A percentile compares a stretch with the other conserved stretches of the same genome.
Conservation (phyloP, 129 eudicot species). For the Chrysanthemum lavandulifolium region DNA sequence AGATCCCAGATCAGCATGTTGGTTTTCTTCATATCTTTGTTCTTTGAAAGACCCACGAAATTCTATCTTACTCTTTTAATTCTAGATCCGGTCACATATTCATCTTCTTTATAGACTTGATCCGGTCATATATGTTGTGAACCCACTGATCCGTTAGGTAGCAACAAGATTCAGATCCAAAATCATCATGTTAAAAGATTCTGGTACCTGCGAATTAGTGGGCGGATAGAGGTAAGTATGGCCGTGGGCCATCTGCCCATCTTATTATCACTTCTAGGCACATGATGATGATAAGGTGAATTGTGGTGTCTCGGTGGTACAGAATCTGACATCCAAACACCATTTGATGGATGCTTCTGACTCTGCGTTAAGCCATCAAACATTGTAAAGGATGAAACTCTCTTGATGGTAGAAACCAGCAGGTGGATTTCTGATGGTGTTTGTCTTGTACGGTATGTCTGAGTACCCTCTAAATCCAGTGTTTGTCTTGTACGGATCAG, state of each 20-base stretch:
- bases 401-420: too few relatives aligned
- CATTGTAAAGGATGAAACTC: conserved; percentile 1
- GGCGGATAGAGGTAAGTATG: conserved; percentile 22
- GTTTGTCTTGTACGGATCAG: conserved; percentile 35
- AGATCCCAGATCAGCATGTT: too few relatives aligned
- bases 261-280: conserved; percentile 13
- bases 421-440: conserved; percentile 24
- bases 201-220: conserved; percentile 20
- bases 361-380: conserved; percentile 27
- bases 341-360: conserved; percentile 33
- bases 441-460: conserved; percentile 38
- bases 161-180: conserved; percentile 43
- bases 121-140: too few relatives aligned
- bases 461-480: conserved; percentile 36
- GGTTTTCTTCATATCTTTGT: too few relatives aligned
- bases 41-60: too few relatives aligned
- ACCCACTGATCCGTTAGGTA: neutral
- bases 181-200: conserved; percentile 37
- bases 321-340: conserved; percentile 29
- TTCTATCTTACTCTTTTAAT: too few relatives aligned
- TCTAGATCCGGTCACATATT: too few relatives aligned
- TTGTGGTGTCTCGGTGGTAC: conserved; percentile 18
- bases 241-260: conserved; percentile 3
- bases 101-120: too few relatives aligned
- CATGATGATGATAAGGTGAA: conserved; percentile 20